Conservation (phyloP, 345 rosid genomes). For the Boechera stricta region DNA sequence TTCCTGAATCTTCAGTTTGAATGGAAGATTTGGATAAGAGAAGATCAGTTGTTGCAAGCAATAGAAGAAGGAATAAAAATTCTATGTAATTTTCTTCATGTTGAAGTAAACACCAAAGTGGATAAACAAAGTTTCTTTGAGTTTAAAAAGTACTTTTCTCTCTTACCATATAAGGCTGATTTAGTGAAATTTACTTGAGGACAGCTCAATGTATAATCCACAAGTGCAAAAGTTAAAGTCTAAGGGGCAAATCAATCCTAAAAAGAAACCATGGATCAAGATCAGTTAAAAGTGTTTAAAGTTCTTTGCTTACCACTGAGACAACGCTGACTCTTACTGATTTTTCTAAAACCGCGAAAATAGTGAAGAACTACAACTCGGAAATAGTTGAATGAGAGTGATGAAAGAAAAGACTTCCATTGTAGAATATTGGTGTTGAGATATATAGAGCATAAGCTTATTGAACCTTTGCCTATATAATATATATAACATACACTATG, state of each 20-base stretch:
- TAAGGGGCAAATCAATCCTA: constrained; percentile 1
- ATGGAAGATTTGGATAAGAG: background rate
- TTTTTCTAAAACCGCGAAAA: background rate
- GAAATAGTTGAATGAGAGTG: background rate
- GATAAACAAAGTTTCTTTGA: constrained; percentile 38
- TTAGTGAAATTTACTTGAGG: constrained; percentile 33
- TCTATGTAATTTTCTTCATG: constrained; percentile 41
- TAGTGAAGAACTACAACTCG: background rate
- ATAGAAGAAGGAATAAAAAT: background rate
- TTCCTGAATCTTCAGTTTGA: constrained; percentile 44
- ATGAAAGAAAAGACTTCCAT: background rate
- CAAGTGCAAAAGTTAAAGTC: constrained; percentile 33
- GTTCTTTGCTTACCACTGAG: constrained; percentile 11
- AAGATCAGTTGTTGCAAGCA: constrained; percentile 30
- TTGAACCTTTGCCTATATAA: constrained; percentile 28
- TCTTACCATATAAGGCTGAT: constrained; percentile 28
- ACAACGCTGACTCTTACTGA: background rate
- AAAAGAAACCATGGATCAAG: constrained; percentile 9
- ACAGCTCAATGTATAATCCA: constrained; percentile 38
- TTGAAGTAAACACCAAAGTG: constrained; percentile 40
- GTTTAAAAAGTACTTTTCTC: constrained; percentile 28
- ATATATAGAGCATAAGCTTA: constrained; percentile 32
- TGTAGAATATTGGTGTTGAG: constrained; percentile 17
- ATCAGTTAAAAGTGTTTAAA: constrained; percentile 12
- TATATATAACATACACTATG: constrained; percentile 40